A percentile compares a stretch with the other conserved stretches of the same genome.
Evolutionary conservation across 1,284 basidiomycete species (phyloP).

Genomic region (Pholiota adiposa): DNA sequence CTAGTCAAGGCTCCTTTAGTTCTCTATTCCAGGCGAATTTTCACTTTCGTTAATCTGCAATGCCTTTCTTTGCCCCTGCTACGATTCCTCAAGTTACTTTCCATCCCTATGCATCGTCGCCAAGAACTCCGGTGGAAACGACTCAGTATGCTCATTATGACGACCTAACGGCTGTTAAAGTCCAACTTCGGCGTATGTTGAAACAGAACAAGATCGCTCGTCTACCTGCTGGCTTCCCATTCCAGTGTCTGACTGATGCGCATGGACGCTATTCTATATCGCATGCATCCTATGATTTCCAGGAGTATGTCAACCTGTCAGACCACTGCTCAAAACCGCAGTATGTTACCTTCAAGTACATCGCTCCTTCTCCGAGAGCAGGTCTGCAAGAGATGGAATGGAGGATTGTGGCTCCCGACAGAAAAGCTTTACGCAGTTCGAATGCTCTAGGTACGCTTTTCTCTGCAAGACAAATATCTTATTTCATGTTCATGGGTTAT

Average conservation of each 20-base stretch:
- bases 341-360: constrained; percentile 27
- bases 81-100: neutral
- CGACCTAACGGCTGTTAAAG: constrained; percentile 25
- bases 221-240: constrained; percentile 37
- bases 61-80: neutral
- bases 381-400: constrained; percentile 19
- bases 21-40: neutral
- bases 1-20: neutral
- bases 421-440: constrained; percentile 7
- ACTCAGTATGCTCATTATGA: constrained; percentile 13
- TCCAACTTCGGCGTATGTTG: constrained; percentile 32
- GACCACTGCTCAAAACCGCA: constrained; percentile 21
- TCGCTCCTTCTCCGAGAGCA: constrained; percentile 18
- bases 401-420: constrained; percentile 22
- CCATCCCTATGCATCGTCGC: neutral
- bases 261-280: constrained; percentile 24
- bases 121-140: constrained; percentile 1
- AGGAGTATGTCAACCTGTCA: constrained; percentile 25
- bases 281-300: constrained; percentile 34
- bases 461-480: no score
- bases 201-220: constrained; percentile 29
- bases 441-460: constrained; percentile 25
- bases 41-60: neutral
- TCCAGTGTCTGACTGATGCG: constrained; percentile 27
- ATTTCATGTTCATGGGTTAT: neutral